Base-by-base conservation (phyloP, 2,329 filamentous ascomycete species). In the Metarhizium brunneum region DNA sequence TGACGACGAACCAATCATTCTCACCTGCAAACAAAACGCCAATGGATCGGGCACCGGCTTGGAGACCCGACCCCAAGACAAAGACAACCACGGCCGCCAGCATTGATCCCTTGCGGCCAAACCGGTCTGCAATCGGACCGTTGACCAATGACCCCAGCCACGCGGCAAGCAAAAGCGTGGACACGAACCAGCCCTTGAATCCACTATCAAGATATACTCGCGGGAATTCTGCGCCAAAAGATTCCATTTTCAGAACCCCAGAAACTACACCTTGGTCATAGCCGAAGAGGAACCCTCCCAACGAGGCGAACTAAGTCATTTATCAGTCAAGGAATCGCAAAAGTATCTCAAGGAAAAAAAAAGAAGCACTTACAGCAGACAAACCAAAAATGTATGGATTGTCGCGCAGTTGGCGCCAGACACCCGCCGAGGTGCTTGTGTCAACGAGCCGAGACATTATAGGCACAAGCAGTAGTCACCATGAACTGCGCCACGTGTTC, bases 171-270 rank as follows among this genome's bases (percentile, higher is more conserved):
- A 78, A 63, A 4, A 81, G 64, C 2, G 72, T 76, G 6, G 78
- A 78, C 2, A 79, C 75, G 53, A 80, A 78, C 76, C 77, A 80
- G 36, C 76, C 77, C 57, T 79, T 77, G 65, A 77, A 77, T 11
- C 71, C 62, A 56, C 69, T 73, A 56, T 79, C 74, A 0, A 67
- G 55, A 51, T 70, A 74, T 16, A 77, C 68, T 7, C 67, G 62
- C 8, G 65, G 64, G 47, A 68, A 65, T 0, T 55, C 47, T 5
- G 58, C 64, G 2, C 50, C 66, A 56, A 78, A 77, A 4, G 68
- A 71, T 57, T 76, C 68, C 75, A 78, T 78, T 0, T 68, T 71
- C 35, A 77, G 62, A 1, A 77, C 70, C n/a, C 72, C 73, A 1
- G 72, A 75, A 7, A 78, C 68, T 16, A 78, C 75, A 3, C 75